Base-by-base conservation (phyloP, 2,329 filamentous ascomycete genomes). In the Polychaeton citri region DNA sequence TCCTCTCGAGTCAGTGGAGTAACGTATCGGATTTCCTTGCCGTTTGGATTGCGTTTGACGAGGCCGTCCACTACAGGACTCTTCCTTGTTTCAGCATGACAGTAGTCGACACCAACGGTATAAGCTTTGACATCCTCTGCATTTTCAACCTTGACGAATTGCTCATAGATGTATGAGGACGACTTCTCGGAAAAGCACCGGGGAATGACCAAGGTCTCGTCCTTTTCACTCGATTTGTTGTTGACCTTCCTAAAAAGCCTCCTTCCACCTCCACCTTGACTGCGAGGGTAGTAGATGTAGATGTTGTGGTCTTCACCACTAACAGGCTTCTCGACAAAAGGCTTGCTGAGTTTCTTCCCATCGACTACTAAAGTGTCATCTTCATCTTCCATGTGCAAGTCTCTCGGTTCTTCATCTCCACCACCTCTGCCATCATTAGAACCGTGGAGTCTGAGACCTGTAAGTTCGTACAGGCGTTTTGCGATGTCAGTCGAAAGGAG, bases 221-320 rank as follows among this genome's bases (percentile, higher is more conserved):
- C 81, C 52, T 81, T 93, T 58, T 98, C 92, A 1, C 88, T 96
- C 59, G 88, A 96, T 64, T 98, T 98, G 69, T 98, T 98, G 51
- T 92, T 92, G 50, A 98, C 83, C 60, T 98, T 98, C 39, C 90
- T 74, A 62, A 98, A 98, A 3, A 98, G 72, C 47, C 88, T 83
- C 39, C 92, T 74, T 18, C 86, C 92, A 40, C 90, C 90, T 33
- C 88, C 87, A 3, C 87, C 86, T 33, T 82, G 74, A 30, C 83
- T 81, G 43, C 79, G 81, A 16, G 88, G 84, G 52, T 92, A 96
- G 62, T 96, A 98, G 38, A 98, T 95, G 61, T 93, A 81, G 50
- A 98, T 94, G 57, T 98, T 98, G 63, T 98, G 90, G 52, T 98
- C 88, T 61, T 98, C 90, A 21, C 90, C 90, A 53, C 84, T 95